Evolutionary conservation across 169 alveolate species (phyloP).

Genomic region (Babesia ovata): DNA sequence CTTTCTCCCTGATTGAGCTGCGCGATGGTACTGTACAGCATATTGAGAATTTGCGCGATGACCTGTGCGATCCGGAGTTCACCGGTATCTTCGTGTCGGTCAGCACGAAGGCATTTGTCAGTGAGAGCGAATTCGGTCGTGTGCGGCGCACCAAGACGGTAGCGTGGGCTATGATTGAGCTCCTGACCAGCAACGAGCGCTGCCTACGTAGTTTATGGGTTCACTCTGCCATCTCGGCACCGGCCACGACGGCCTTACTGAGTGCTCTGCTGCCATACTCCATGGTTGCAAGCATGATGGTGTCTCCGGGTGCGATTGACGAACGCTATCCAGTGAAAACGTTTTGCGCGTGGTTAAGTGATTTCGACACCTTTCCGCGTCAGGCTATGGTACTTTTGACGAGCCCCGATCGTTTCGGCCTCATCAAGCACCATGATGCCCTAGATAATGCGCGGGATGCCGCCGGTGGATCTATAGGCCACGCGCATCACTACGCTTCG

Average conservation of each 20-base stretch:
- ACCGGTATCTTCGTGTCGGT: slow-evolving; percentile 67
- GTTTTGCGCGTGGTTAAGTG: slow-evolving; percentile 68
- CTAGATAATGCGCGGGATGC: not conserved
- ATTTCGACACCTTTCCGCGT: slow-evolving; percentile 69
- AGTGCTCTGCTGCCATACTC: slow-evolving; percentile 69
- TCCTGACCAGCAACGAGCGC: slow-evolving; percentile 70
- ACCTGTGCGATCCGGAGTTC: slow-evolving; percentile 69
- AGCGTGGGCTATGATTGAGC: slow-evolving; percentile 74
- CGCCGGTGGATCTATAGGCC: not conserved
- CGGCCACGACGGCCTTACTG: slow-evolving; percentile 63
- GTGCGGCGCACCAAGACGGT: slow-evolving; percentile 65
- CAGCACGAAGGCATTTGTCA: slow-evolving; percentile 58
- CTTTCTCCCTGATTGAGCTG: slow-evolving; percentile 57
- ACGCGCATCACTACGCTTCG: not conserved
- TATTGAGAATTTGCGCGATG: slow-evolving; percentile 39
- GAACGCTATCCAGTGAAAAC: slow-evolving; percentile 41
- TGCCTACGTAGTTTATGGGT: slow-evolving; percentile 74
- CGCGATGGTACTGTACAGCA: slow-evolving; percentile 47
- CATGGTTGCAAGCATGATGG: slow-evolving; percentile 56
- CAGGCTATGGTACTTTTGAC: slow-evolving; percentile 62
- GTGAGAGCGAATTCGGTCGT: slow-evolving; percentile 67
- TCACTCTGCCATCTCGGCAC: slow-evolving; percentile 65
- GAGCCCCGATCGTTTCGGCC: slow-evolving; percentile 65
- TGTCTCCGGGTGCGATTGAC: slow-evolving; percentile 42
- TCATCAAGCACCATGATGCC: slow-evolving; percentile 65